Conservation (phyloP, 768 basidiomycete genomes). For the Guyanaporus albipodus region DNA sequence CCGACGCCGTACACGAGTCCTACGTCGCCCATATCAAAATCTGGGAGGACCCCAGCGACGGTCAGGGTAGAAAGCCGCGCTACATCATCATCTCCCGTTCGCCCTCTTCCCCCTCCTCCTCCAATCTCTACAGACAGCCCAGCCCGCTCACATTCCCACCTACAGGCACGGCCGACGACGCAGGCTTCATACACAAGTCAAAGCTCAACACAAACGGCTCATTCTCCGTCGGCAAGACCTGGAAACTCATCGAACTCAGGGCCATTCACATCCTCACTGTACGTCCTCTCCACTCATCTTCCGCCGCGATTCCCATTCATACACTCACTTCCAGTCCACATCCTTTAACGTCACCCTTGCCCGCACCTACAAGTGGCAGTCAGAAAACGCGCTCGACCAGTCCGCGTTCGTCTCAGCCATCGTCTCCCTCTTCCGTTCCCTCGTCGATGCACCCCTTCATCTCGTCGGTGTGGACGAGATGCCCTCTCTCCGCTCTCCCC, state of each 20-base stretch:
- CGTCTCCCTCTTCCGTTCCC: slow-evolving; percentile 55
- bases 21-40: slow-evolving; percentile 92
- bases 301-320: slow-evolving; percentile 18
- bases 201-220: slow-evolving; percentile 92
- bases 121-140: too few species aligned
- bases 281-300: slow-evolving; percentile 25
- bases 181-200: slow-evolving; percentile 88
- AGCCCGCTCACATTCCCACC: slow-evolving; percentile 2
- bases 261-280: slow-evolving; percentile 75
- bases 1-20: slow-evolving; percentile 64
- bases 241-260: slow-evolving; percentile 81
- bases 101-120: slow-evolving; percentile 29
- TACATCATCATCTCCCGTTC: slow-evolving; percentile 89
- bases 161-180: slow-evolving; percentile 56
- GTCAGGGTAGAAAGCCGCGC: slow-evolving; percentile 74
- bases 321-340: slow-evolving; percentile 41
- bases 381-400: slow-evolving; percentile 74
- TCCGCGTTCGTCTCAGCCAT: slow-evolving; percentile 62
- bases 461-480: slow-evolving; percentile 53
- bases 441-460: slow-evolving; percentile 47
- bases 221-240: slow-evolving; percentile 97
- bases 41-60: slow-evolving; percentile 81
- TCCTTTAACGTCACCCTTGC: slow-evolving; percentile 81
- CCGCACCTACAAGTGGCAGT: slow-evolving; percentile 89
- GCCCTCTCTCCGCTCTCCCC: slow-evolving; percentile 11